A percentile compares a stretch with the other conserved stretches of the same genome.
These are phyloP conservation scores for Trametes cingulata DNA, from an alignment of 768 basidiomycete species.

Conservation along the genomic window DNA sequence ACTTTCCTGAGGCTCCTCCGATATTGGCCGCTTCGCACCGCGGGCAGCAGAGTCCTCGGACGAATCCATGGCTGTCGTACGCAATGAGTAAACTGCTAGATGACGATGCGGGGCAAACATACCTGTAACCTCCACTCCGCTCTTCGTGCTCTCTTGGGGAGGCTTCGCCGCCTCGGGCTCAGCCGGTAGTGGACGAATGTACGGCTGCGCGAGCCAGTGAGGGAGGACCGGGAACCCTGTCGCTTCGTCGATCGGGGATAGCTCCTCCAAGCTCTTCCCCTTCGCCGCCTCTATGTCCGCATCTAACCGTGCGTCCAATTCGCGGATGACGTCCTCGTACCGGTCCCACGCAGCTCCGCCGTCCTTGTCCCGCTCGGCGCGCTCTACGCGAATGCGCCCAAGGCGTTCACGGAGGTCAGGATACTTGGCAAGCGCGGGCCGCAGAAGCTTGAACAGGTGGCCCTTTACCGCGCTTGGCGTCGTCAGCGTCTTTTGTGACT, in stretches of 20 bases:
- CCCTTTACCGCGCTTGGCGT: conserved; percentile 78
- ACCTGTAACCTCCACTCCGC: conserved; percentile 10
- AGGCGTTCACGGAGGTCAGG: conserved; percentile 73
- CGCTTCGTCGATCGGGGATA: conserved; percentile 43
- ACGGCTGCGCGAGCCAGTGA: conserved; percentile 73
- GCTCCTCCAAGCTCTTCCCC: conserved; percentile 34
- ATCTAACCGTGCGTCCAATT: conserved; percentile 62
- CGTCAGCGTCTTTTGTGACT: conserved; percentile 68
- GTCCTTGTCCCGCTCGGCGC: conserved; percentile 26
- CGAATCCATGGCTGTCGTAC: neutral
- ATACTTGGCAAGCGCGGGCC: conserved; percentile 67
- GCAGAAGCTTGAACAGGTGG: conserved; percentile 91
- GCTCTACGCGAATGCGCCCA: conserved; percentile 44
- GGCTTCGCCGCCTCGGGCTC: conserved; percentile 14
- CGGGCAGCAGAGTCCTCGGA: neutral
- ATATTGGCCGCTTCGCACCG: conserved; percentile 14
- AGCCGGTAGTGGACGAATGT: conserved; percentile 48
- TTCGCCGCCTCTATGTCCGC: conserved; percentile 48
- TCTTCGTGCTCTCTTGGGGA: conserved; percentile 5
- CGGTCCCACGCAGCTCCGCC: conserved; percentile 36
- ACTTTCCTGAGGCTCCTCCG: conserved; percentile 9
- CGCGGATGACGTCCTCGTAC: conserved; percentile 56
- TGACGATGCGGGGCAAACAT: neutral
- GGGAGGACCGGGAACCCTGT: conserved; percentile 59
- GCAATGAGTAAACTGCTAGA: neutral